Evolutionary conservation across 2,329 filamentous ascomycete genomes (phyloP), one percentile per base, ranked within the genome.

Genomic region (Pseudopithomyces chartarum): DNA sequence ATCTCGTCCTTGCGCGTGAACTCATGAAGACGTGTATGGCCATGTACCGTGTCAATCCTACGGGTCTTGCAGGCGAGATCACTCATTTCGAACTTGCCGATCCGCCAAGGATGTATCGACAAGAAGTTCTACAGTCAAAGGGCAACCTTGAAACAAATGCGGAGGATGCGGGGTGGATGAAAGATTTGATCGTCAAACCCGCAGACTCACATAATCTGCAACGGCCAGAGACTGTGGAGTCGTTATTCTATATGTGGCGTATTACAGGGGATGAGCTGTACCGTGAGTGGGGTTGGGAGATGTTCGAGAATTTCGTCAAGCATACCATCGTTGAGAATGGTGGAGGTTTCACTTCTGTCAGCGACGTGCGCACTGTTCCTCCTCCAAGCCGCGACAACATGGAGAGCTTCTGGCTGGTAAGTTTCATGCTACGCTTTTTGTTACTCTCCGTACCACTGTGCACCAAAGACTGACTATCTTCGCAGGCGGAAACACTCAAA

Each of bases 1-100:
- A 98, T 73, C 93, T 99, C 80, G 79, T 86, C 59, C 86, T 99
- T 26, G 92, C 95, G 1, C 87, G 87, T 62, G 94, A 99, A 79
- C 82, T 99, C 55, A 97, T 91, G 82, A 94, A 97, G 59, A 98
- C 95, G 1, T 99, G 95, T 82, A 97, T 94, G 91, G 93, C 91
- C 69, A 99, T 96, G 87, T 99, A 99, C 80, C 90, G 92, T 72
- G 88, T 84, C 67, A 97, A 93, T 70, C 85, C 87, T 8, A 98
- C 95, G 0, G 94, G 93, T 0, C 85, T 99, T n/a, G 93, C 95
- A 0, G 88, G 91, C 0, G 95, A 99, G 78, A 99, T 99, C 69
- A 90, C 92, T 0, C 91, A 96, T 78, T 99, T 99, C 77, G 83
- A 91, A 52, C 83, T 96, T 53, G 84, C 86, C 65, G 79, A 86